Percentiles rank a stretch among this genome's conserved stretches.
Evolutionary conservation across 2,329 filamentous ascomycete species (phyloP).

Genomic region (Colletotrichum trifolii): DNA sequence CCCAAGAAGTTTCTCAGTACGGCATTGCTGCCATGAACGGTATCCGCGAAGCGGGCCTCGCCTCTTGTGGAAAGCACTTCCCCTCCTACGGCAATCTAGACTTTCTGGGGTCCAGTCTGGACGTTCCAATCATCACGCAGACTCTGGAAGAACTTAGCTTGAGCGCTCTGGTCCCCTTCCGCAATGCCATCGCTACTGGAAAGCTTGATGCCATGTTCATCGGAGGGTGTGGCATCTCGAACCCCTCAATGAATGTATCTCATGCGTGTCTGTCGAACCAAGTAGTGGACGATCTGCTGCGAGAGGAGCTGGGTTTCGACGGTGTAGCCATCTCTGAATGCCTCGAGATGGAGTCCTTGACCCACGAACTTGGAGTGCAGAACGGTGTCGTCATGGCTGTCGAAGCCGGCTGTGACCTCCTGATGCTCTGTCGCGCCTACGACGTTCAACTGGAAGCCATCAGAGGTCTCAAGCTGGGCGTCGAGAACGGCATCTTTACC

Average conservation of each 20-base stretch:
- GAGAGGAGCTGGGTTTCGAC: slow-evolving; percentile 89
- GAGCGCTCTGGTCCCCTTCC: slow-evolving; percentile 91
- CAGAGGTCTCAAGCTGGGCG: slow-evolving; percentile 85
- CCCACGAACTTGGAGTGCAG: slow-evolving; percentile 95
- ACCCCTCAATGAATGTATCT: slow-evolving; percentile 91
- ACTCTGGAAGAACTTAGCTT: slow-evolving; percentile 91
- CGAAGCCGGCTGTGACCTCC: slow-evolving; percentile 92
- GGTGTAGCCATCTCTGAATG: slow-evolving; percentile 96
- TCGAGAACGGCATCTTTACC: slow-evolving; percentile 90
- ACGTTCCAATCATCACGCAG: slow-evolving; percentile 96
- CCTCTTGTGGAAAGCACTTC: slow-evolving; percentile 95
- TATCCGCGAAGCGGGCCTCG: slow-evolving; percentile 89
- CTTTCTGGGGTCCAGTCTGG: slow-evolving; percentile 88
- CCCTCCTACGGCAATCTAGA: slow-evolving; percentile 96
- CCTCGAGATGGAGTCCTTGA: slow-evolving; percentile 94
- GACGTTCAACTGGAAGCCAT: slow-evolving; percentile 92
- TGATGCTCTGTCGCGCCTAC: slow-evolving; percentile 88
- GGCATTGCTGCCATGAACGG: slow-evolving; percentile 91
- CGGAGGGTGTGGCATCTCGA: slow-evolving; percentile 92
- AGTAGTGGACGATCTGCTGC: slow-evolving; percentile 88
- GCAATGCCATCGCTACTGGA: slow-evolving; percentile 87
- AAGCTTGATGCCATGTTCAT: slow-evolving; percentile 93
- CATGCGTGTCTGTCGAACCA: slow-evolving; percentile 94
- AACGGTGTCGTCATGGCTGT: slow-evolving; percentile 98
- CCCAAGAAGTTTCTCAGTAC: slow-evolving; percentile 93